phyloP scores from a whole-genome alignment of 2,329 filamentous ascomycete genomes.

The Trichoderma sp. region DNA sequence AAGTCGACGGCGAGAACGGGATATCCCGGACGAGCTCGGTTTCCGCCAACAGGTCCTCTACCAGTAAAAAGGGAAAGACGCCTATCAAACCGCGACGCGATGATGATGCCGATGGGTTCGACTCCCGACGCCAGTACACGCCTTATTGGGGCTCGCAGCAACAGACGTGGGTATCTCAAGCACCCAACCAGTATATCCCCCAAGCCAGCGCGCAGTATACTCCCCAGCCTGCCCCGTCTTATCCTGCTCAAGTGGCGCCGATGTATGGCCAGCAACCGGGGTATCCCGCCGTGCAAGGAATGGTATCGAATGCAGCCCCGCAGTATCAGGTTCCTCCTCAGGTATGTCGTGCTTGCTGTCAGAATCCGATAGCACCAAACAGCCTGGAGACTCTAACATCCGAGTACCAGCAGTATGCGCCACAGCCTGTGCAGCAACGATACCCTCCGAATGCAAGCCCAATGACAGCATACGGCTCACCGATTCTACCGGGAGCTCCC shows the following conservation, averaged over 20 bases:
- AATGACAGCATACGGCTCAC: slow-evolving; percentile 43
- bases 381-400: slow-evolving; percentile 26
- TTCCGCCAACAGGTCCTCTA: slow-evolving; percentile 72
- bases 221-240: slow-evolving; percentile 51
- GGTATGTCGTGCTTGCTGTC: slow-evolving; percentile 41
- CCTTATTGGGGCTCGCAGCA: slow-evolving; percentile 64
- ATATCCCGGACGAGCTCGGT: slow-evolving; percentile 86
- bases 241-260: slow-evolving; percentile 49
- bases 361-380: neutral
- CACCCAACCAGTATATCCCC: slow-evolving; percentile 53
- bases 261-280: slow-evolving; percentile 48
- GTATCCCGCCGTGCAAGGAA: slow-evolving; percentile 49
- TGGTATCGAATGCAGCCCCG: slow-evolving; percentile 48
- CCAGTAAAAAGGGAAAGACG: slow-evolving; percentile 70
- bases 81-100: slow-evolving; percentile 56
- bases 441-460: slow-evolving; percentile 42
- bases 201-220: slow-evolving; percentile 47
- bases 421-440: slow-evolving; percentile 39
- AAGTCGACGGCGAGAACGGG: slow-evolving; percentile 70
- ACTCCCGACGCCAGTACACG: slow-evolving; percentile 69
- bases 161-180: slow-evolving; percentile 58
- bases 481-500: slow-evolving; percentile 37
- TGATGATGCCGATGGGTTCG: slow-evolving; percentile 66
- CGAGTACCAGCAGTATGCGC: slow-evolving; percentile 36
- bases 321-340: slow-evolving; percentile 50